Base-by-base conservation (phyloP, 495 filamentous ascomycete species). In the Neurospora sp. region DNA sequence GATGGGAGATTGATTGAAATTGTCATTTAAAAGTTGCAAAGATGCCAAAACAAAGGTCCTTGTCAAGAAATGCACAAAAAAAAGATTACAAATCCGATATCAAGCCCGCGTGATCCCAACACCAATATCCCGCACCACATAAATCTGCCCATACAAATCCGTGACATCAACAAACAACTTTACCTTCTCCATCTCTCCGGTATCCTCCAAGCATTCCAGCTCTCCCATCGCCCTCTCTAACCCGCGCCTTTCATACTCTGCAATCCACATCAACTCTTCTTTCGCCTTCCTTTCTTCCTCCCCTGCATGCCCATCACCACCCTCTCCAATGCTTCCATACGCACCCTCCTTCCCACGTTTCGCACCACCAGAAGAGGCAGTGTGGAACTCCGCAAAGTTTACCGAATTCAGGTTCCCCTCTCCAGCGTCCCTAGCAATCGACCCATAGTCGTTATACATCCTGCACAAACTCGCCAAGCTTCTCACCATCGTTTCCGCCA, bases 111-210 rank as follows among this genome's bases (percentile, higher is more conserved):
- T 0, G 2, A 35, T 27, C 53, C 53, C 53, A 35, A 65, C 53
- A 8, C 53, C 53, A 35, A 65, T 65, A 65, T 65, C 53, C 7
- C 53, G 4, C 27, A 65, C 53, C 12, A 35, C 27, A 18, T 65
- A 65, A 65, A 65, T 65, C 22, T 65, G 53, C 3, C 53, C 53
- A 65, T 65, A 65, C 53, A 65, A 35, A 65, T 65, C 53, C 14
- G 53, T 65, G 0, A 65, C 53, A 18, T 65, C 27, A 3, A 65
- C 27, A 18, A 65, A 65, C 27, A 65, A 18, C 27, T 3, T 35
- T 0, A 35, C 2, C 1, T 4, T 18, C 2, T 65, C 53, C 53
- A 65, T 65, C 53, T 65, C 53, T 4, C 1, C 7, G 6, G 3
- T 0, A 0, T 14, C 53, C 6, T 9, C 53, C 27, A 65, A 35